Conservation (phyloP, 2,329 filamentous ascomycete genomes). For the Phaeoacremonium minimum region DNA sequence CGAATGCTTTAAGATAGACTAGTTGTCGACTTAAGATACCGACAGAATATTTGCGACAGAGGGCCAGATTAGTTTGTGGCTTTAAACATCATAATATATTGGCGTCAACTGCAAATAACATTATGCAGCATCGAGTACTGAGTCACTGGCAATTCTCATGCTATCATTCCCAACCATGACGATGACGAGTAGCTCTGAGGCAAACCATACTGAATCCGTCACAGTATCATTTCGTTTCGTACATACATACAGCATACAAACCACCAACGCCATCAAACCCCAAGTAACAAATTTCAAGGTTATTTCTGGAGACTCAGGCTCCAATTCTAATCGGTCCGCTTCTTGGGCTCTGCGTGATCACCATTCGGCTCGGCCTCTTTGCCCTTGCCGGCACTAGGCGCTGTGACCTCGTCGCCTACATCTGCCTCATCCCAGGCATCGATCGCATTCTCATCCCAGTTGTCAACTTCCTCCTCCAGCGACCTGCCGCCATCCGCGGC, state of each 20-base stretch:
- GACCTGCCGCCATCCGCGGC: conserved; percentile 22
- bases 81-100: too few species aligned
- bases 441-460: conserved; percentile 82
- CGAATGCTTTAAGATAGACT: too few species aligned
- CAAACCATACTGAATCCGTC: too few species aligned
- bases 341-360: conserved; percentile 14
- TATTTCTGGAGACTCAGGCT: neutral
- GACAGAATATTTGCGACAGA: too few species aligned
- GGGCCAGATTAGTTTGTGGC: too few species aligned
- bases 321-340: conserved; percentile 19
- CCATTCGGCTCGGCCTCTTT: conserved; percentile 9
- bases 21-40: too few species aligned
- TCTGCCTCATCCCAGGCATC: conserved; percentile 56
- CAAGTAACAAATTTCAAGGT: neutral
- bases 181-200: too few species aligned
- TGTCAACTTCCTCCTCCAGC: conserved; percentile 81
- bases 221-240: too few species aligned
- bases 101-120: too few species aligned
- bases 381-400: conserved; percentile 5
- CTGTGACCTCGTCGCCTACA: conserved; percentile 16
- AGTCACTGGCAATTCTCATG: too few species aligned
- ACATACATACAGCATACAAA: conserved; percentile 1
- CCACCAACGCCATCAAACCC: conserved; percentile 2
- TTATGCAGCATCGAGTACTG: too few species aligned
- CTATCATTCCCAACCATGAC: too few species aligned